phyloP scores from a whole-genome alignment of 2,329 filamentous ascomycete species.

The Fusarium succisae region DNA sequence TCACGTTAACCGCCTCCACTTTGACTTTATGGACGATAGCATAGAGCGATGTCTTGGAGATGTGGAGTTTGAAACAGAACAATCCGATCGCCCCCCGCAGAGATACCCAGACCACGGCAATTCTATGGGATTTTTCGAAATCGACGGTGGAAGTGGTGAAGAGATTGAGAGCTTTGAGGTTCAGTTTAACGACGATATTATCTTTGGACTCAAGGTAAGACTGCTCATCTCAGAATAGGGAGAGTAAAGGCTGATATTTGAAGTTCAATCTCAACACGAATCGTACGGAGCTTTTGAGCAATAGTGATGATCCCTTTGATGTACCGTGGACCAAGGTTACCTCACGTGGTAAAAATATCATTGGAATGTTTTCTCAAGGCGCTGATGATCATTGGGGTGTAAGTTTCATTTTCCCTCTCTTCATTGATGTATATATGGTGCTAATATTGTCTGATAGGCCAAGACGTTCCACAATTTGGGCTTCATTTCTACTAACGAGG shows the following conservation, averaged over 20 bases:
- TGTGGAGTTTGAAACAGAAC: not conserved
- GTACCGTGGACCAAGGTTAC: not conserved
- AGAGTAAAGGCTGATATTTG: not conserved
- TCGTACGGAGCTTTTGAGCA: not conserved
- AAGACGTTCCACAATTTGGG: not conserved
- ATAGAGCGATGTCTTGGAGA: not conserved
- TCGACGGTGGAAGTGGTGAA: slow-evolving; percentile 15
- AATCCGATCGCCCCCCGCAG: rapidly evolving
- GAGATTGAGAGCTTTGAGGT: slow-evolving; percentile 7
- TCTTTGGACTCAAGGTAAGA: slow-evolving; percentile 21
- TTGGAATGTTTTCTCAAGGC: slow-evolving; percentile 15
- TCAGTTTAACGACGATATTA: not conserved
- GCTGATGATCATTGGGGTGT: not conserved
- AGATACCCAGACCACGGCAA: not conserved
- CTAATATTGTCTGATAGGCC: not conserved
- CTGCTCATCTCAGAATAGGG: not conserved
- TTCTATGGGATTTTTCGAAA: not conserved
- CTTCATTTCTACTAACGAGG: not conserved
- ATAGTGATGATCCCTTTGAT: not conserved
- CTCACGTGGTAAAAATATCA: slow-evolving; percentile 6
- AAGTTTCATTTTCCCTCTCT: not conserved
- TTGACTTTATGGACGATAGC: not conserved
- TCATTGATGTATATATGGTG: not conserved
- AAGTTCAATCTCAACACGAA: not conserved
- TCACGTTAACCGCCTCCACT: not conserved